Evolutionary conservation across 2,329 filamentous ascomycete genomes (phyloP).

Genomic region (Monosporascus sp.): DNA sequence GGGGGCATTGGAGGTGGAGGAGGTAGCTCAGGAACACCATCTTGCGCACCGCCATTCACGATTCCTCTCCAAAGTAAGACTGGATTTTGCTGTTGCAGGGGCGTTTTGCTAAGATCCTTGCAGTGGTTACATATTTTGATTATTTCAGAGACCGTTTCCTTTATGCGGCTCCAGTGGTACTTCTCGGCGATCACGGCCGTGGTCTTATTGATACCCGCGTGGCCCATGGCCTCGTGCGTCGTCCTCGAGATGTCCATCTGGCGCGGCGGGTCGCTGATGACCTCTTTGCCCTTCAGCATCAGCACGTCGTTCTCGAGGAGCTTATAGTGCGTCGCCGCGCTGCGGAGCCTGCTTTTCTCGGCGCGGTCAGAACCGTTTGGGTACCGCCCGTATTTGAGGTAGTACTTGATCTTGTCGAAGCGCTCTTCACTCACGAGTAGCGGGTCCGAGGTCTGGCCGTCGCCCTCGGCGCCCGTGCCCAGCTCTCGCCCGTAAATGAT

Average conservation of each 20-base stretch:
- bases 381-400: conserved; percentile 91
- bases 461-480: conserved; percentile 33
- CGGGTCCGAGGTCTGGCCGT: conserved; percentile 45
- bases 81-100: conserved; percentile 16
- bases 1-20: conserved; percentile 11
- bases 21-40: conserved; percentile 1
- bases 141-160: conserved; percentile 91
- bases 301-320: conserved; percentile 71
- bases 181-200: conserved; percentile 89
- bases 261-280: conserved; percentile 80
- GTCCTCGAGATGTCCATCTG: conserved; percentile 85
- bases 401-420: conserved; percentile 98
- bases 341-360: conserved; percentile 90
- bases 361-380: conserved; percentile 88
- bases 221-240: conserved; percentile 64
- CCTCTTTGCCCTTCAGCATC: conserved; percentile 97
- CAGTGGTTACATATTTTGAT: conserved; percentile 89
- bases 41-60: conserved; percentile 10
- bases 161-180: conserved; percentile 97
- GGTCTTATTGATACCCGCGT: conserved; percentile 97
- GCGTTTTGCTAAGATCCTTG: conserved; percentile 67
- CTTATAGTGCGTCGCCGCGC: conserved; percentile 92
- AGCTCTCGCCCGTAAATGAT: conserved; percentile 72
- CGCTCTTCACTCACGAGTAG: conserved; percentile 90
- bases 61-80: conserved; percentile 11